A percentile compares a stretch with the other conserved stretches of the same genome.
Conservation (phyloP, 345 rosid genomes). For the Balakata baccata region DNA sequence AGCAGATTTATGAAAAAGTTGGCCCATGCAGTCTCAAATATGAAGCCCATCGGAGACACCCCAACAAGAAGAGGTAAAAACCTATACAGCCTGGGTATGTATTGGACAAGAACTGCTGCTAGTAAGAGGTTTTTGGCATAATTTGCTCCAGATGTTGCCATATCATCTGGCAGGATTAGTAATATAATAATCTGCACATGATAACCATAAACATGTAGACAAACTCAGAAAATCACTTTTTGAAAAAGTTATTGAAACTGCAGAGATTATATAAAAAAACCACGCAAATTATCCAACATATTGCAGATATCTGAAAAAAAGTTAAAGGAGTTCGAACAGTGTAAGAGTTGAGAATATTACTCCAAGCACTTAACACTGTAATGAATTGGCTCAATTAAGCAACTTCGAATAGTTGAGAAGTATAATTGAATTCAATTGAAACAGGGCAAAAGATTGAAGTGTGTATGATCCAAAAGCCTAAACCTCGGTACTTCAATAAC, state of each 20-base stretch:
- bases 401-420: too few species aligned
- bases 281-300: too few species aligned
- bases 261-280: not conserved
- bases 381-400: too few species aligned
- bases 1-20: slow-evolving; percentile 80
- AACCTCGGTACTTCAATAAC: not conserved
- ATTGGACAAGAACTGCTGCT: slow-evolving; percentile 58
- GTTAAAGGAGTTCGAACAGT: too few species aligned
- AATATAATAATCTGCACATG: slow-evolving; percentile 53
- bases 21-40: slow-evolving; percentile 88
- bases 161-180: slow-evolving; percentile 37
- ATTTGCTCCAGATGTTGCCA: slow-evolving; percentile 56
- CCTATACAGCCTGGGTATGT: slow-evolving; percentile 67
- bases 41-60: slow-evolving; percentile 63
- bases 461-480: slow-evolving; percentile 6
- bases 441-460: too few species aligned
- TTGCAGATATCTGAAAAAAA: too few species aligned
- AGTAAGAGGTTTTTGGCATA: slow-evolving; percentile 63
- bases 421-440: too few species aligned
- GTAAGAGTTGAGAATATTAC: too few species aligned
- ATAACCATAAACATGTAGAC: slow-evolving; percentile 3
- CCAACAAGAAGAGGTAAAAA: slow-evolving; percentile 73
- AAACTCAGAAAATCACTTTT: not conserved
- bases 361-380: too few species aligned
- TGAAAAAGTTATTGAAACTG: not conserved